These are phyloP conservation scores for Lepraria neglecta DNA, from an alignment of 495 filamentous ascomycete species.

Conservation along the genomic window DNA sequence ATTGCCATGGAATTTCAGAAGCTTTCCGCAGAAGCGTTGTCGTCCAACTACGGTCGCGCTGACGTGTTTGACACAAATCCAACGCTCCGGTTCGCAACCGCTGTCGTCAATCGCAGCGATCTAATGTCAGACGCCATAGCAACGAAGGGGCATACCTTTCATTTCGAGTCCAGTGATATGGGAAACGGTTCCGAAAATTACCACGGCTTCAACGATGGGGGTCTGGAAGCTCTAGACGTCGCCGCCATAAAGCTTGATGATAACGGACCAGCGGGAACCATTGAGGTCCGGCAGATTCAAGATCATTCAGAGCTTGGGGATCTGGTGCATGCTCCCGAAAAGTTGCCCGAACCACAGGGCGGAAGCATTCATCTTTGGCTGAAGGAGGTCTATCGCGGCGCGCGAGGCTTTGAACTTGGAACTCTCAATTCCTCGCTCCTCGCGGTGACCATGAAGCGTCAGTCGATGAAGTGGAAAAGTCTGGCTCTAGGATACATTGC, in stretches of 20 bases:
- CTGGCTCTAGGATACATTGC: conserved; percentile 31
- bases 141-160: conserved; percentile 36
- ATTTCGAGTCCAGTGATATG: conserved; percentile 28
- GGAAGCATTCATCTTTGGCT: conserved; percentile 34
- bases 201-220: conserved; percentile 7
- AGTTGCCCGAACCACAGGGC: conserved; percentile 8
- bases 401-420: conserved; percentile 38
- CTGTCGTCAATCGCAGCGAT: conserved; percentile 38
- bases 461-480: conserved; percentile 33
- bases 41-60: conserved; percentile 38
- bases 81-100: conserved; percentile 41
- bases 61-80: conserved; percentile 36
- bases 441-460: conserved; percentile 34
- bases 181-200: conserved; percentile 17
- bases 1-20: conserved; percentile 34
- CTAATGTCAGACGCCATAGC: conserved; percentile 37
- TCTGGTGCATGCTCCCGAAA: conserved; percentile 22
- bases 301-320: conserved; percentile 28
- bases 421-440: conserved; percentile 36
- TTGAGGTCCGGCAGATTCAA: conserved; percentile 2
- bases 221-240: conserved; percentile 19
- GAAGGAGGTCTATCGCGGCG: conserved; percentile 29
- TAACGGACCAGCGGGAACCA: conserved; percentile 8
- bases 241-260: conserved; percentile 15
- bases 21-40: conserved; percentile 34